A percentile compares a stretch with the other conserved stretches of the same genome.
phyloP scores from a whole-genome alignment of 495 filamentous ascomycete species.

The Daldinia childiae region DNA sequence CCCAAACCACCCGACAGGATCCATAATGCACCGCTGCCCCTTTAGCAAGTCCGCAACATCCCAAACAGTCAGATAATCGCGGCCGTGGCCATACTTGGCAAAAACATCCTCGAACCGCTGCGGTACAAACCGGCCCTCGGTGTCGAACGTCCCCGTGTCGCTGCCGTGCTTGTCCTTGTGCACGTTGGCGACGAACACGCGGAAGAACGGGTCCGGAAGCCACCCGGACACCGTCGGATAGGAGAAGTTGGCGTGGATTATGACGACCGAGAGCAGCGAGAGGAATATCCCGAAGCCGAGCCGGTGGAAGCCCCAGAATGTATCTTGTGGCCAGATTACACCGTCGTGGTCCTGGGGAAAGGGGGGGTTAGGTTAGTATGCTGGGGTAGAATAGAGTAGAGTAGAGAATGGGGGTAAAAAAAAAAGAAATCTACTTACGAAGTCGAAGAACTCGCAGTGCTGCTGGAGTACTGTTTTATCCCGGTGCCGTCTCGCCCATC shows the following conservation, averaged over 20 bases:
- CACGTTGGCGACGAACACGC: conserved; percentile 59
- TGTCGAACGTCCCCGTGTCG: conserved; percentile 62
- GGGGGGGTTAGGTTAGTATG: conserved; percentile 29
- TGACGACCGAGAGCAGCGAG: conserved; percentile 52
- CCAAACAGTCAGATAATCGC: conserved; percentile 44
- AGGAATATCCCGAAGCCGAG: conserved; percentile 62
- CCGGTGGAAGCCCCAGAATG: conserved; percentile 61
- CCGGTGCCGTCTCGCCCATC: conserved; percentile 23
- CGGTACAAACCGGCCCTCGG: conserved; percentile 64
- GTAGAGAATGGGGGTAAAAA: neutral
- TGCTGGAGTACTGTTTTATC: conserved; percentile 60
- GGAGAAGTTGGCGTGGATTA: conserved; percentile 62
- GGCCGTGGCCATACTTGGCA: conserved; percentile 58
- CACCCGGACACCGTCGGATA: conserved; percentile 58
- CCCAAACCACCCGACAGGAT: conserved; percentile 57
- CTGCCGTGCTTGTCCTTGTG: conserved; percentile 69
- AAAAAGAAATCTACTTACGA: conserved; percentile 7
- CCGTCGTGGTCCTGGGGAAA: conserved; percentile 54
- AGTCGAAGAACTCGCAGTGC: conserved; percentile 60
- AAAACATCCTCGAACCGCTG: conserved; percentile 69
- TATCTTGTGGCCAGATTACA: conserved; percentile 62
- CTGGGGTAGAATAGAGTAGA: conserved; percentile 15
- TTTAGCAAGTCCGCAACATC: conserved; percentile 49
- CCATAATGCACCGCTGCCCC: conserved; percentile 55
- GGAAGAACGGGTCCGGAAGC: conserved; percentile 61